Evolutionary conservation across 768 basidiomycete species (phyloP).

Genomic region (Naematelia encephala): DNA sequence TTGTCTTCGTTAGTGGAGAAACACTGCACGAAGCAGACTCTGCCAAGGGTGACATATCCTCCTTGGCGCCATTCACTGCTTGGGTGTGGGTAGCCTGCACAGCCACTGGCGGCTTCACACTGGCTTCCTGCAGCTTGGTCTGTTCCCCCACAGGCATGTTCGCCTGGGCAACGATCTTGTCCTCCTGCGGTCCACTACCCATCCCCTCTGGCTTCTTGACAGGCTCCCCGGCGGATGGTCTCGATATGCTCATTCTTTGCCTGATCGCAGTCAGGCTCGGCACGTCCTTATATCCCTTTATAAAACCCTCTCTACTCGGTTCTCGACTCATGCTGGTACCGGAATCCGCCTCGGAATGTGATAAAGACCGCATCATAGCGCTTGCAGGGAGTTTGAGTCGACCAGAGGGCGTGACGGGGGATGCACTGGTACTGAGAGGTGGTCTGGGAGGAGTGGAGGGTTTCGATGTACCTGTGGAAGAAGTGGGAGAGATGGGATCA

Average conservation of each 20-base stretch:
- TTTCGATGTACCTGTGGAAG: slow-evolving; percentile 11
- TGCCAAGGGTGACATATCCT: neutral
- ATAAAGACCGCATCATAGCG: slow-evolving; percentile 35
- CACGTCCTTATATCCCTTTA: slow-evolving; percentile 40
- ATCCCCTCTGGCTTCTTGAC: slow-evolving; percentile 2
- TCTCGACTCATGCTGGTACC: neutral
- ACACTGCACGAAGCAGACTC: slow-evolving; percentile 1
- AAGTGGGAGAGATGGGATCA: slow-evolving; percentile 9
- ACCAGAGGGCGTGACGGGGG: slow-evolving; percentile 13
- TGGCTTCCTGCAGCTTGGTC: neutral
- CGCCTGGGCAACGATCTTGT: neutral
- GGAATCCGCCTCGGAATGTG: neutral
- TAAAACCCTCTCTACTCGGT: slow-evolving; percentile 20
- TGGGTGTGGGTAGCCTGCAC: too few relatives aligned
- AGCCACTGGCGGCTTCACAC: neutral
- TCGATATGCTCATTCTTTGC: slow-evolving; percentile 17
- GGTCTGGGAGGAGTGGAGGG: slow-evolving; percentile 15
- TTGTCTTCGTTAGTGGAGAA: slow-evolving; percentile 5
- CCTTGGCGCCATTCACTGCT: slow-evolving; percentile 1
- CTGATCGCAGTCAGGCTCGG: slow-evolving; percentile 39
- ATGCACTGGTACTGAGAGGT: slow-evolving; percentile 11
- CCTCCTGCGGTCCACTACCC: slow-evolving; percentile 6
- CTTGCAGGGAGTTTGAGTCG: slow-evolving; percentile 33
- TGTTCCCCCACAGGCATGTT: neutral
- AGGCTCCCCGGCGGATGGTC: neutral